phyloP scores from a whole-genome alignment of 2,329 filamentous ascomycete genomes.

The Neofusicoccum laricinum region DNA sequence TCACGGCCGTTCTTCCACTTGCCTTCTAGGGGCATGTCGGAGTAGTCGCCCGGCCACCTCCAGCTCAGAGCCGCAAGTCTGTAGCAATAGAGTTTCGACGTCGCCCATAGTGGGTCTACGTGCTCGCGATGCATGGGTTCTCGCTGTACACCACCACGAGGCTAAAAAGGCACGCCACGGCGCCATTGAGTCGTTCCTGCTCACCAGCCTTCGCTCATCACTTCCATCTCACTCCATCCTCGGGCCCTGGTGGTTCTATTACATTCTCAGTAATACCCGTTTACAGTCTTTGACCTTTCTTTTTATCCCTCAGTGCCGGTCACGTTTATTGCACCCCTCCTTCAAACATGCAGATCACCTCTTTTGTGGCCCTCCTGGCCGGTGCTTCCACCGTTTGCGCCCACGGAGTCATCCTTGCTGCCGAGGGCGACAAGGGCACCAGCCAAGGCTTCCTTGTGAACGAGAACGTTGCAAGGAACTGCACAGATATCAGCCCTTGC shows the following conservation, averaged over 20 bases:
- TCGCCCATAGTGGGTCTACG: background rate
- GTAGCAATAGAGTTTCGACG: constrained; percentile 13
- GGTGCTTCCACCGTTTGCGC: constrained; percentile 28
- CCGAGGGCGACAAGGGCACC: constrained; percentile 27
- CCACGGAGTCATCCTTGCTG: constrained; percentile 31
- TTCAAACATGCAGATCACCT: constrained; percentile 26
- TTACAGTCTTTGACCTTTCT: background rate
- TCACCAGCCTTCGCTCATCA: constrained; percentile 9
- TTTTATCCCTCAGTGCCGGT: background rate
- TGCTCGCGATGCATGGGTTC: background rate
- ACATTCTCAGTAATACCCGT: background rate
- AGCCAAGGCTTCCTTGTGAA: constrained; percentile 35
- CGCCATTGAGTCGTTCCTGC: background rate
- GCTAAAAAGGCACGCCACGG: constrained; percentile 7
- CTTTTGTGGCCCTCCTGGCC: constrained; percentile 30
- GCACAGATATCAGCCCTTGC: constrained; percentile 36
- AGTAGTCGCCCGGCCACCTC: background rate
- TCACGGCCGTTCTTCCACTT: constrained; percentile 4
- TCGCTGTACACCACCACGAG: background rate
- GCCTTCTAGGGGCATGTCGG: background rate
- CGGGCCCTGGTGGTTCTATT: constrained; percentile 8
- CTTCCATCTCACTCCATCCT: constrained; percentile 1
- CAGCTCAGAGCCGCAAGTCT: constrained; percentile 1
- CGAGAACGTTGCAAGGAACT: constrained; percentile 33
- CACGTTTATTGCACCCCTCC: background rate